Percentiles rank a stretch among this genome's conserved stretches.
Evolutionary conservation across 1,284 basidiomycete genomes (phyloP).

Genomic region (Sporisorium graminicola): DNA sequence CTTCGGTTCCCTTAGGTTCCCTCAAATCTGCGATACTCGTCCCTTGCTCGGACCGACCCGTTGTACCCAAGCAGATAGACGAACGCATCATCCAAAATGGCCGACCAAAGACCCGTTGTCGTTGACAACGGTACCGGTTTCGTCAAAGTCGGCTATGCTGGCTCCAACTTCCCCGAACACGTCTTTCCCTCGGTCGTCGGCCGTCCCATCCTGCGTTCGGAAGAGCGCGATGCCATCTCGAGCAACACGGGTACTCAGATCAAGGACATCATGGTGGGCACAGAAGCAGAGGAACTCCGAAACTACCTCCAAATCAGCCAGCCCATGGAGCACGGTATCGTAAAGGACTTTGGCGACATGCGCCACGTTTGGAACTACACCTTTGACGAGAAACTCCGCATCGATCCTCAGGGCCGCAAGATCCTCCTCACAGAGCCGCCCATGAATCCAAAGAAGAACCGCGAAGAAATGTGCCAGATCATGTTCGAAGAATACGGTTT

Average conservation of each 20-base stretch:
- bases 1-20: neutral
- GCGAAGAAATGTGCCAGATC: constrained; percentile 94
- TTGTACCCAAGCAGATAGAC: neutral
- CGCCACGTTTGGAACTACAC: constrained; percentile 97
- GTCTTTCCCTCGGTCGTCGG: constrained; percentile 98
- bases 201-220: constrained; percentile 94
- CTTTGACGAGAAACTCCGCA: constrained; percentile 91
- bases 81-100: constrained; percentile 47
- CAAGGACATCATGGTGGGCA: constrained; percentile 97
- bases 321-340: constrained; percentile 99
- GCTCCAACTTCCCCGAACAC: constrained; percentile 89
- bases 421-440: constrained; percentile 98
- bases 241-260: constrained; percentile 63
- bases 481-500: constrained; percentile 99
- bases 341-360: constrained; percentile 99
- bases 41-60: neutral
- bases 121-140: constrained; percentile 95
- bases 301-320: constrained; percentile 97
- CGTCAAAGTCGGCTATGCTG: constrained; percentile 97
- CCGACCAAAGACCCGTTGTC: constrained; percentile 78
- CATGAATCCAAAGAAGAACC: constrained; percentile 96
- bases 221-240: constrained; percentile 84
- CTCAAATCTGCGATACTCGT: neutral
- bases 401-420: constrained; percentile 89
- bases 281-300: constrained; percentile 92